phyloP scores from a whole-genome alignment of 163 green algal genomes.

The Chloroidium sp. region DNA sequence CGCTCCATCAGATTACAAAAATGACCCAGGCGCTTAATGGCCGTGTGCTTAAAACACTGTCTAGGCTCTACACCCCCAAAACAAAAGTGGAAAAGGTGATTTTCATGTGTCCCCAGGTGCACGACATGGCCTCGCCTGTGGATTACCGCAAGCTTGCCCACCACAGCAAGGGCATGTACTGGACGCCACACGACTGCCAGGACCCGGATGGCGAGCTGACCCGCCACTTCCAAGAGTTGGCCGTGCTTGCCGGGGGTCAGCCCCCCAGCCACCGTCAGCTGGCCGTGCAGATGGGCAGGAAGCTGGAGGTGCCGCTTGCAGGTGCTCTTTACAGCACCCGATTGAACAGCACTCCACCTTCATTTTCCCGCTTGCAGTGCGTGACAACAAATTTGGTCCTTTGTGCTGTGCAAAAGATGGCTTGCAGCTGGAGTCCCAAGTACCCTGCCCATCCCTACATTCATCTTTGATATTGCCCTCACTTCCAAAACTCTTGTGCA shows the following conservation, averaged over 20 bases:
- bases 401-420: too few species aligned
- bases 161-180: slow-evolving; percentile 16
- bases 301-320: slow-evolving; percentile 52
- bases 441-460: too few species aligned
- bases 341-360: too few species aligned
- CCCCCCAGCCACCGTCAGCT: slow-evolving; percentile 19
- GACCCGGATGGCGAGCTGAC: slow-evolving; percentile 28
- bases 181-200: not conserved
- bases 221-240: slow-evolving; percentile 50
- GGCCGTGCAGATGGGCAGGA: slow-evolving; percentile 78
- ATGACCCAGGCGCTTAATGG: too few species aligned
- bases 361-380: too few species aligned
- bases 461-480: too few species aligned
- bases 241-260: not conserved
- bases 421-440: too few species aligned
- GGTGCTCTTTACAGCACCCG: slow-evolving; percentile 19
- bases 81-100: too few species aligned
- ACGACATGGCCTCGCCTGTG: slow-evolving; percentile 77
- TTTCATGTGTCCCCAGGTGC: slow-evolving; percentile 18
- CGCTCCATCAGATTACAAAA: too few species aligned
- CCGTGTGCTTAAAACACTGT: too few species aligned
- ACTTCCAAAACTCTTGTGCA: slow-evolving; percentile 1
- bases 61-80: too few species aligned
- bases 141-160: slow-evolving; percentile 82
- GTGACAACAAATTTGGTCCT: too few species aligned